These are phyloP conservation scores for Gossypium ekmanianum DNA, from an alignment of 345 rosid species.

Conservation along the genomic window DNA sequence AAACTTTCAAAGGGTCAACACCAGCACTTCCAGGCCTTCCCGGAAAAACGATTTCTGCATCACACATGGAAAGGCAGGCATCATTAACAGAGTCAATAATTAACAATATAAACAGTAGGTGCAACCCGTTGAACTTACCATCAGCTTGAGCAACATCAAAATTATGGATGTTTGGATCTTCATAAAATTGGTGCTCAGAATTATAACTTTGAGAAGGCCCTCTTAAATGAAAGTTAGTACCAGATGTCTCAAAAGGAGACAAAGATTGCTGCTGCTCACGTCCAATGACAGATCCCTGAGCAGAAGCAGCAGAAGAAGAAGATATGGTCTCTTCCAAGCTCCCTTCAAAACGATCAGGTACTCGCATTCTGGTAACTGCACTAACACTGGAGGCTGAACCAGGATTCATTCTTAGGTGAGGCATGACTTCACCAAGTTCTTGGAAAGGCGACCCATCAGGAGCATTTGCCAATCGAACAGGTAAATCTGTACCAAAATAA, in stretches of 20 bases:
- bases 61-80: conserved; percentile 8
- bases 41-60: conserved; percentile 47
- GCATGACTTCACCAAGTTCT: conserved; percentile 64
- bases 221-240: conserved; percentile 17
- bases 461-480: conserved; percentile 67
- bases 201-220: conserved; percentile 14
- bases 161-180: conserved; percentile 29
- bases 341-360: conserved; percentile 19
- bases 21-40: conserved; percentile 40
- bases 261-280: conserved; percentile 21
- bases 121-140: conserved; percentile 28
- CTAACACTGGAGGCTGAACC: conserved; percentile 3
- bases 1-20: conserved; percentile 22
- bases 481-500: conserved; percentile 79
- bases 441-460: conserved; percentile 68
- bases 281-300: conserved; percentile 10
- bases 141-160: conserved; percentile 40
- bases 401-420: conserved; percentile 38
- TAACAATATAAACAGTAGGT: conserved; percentile 19
- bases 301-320: conserved; percentile 9
- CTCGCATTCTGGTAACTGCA: conserved; percentile 7
- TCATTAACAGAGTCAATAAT: neutral
- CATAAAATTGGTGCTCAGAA: conserved; percentile 17
- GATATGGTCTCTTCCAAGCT: neutral
- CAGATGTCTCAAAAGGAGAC: conserved; percentile 21